Percentiles rank a stretch among this genome's conserved stretches.
Evolutionary conservation across 1,139 yeast species (phyloP).

Genomic region (Debaryomyces sp.): DNA sequence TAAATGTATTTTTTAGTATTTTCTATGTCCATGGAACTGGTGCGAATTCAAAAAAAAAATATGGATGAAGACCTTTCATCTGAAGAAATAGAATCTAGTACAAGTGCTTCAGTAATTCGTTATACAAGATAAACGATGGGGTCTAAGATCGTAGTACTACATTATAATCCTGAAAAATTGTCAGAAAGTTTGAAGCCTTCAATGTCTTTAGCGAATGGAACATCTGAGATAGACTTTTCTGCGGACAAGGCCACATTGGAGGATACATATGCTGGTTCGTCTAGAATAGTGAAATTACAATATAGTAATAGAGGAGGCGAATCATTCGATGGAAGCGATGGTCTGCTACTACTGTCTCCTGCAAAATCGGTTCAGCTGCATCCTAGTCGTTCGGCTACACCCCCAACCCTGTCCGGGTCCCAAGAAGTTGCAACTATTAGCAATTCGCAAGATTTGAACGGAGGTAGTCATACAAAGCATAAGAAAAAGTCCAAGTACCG

Average conservation of each 20-base stretch:
- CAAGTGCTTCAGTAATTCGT: not conserved
- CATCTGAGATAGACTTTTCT: not conserved
- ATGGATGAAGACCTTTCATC: conserved; percentile 1
- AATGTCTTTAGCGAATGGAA: not conserved
- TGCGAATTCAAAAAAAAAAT: conserved; percentile 2
- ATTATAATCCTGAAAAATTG: conserved; percentile 8
- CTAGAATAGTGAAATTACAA: conserved; percentile 15
- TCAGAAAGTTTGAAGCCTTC: not conserved
- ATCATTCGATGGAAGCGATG: not conserved
- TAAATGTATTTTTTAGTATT: not conserved
- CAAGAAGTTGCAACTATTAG: conserved; percentile 11
- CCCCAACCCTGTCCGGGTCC: conserved; percentile 9
- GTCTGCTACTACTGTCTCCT: not conserved
- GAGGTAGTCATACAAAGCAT: not conserved
- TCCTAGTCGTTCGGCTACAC: conserved; percentile 11
- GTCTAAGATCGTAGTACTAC: conserved; percentile 8
- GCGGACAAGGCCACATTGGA: not conserved
- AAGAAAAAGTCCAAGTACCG: not conserved
- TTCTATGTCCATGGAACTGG: not conserved
- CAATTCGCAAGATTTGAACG: not conserved
- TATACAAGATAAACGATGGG: conserved; percentile 4
- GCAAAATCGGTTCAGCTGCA: conserved; percentile 3
- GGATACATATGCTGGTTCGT: conserved; percentile 10
- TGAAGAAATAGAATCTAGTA: not conserved
- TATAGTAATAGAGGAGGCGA: conserved; percentile 8